These are phyloP conservation scores for Endotrypanum monterogeii DNA, from an alignment of 208 protist genomes.

Conservation along the genomic window DNA sequence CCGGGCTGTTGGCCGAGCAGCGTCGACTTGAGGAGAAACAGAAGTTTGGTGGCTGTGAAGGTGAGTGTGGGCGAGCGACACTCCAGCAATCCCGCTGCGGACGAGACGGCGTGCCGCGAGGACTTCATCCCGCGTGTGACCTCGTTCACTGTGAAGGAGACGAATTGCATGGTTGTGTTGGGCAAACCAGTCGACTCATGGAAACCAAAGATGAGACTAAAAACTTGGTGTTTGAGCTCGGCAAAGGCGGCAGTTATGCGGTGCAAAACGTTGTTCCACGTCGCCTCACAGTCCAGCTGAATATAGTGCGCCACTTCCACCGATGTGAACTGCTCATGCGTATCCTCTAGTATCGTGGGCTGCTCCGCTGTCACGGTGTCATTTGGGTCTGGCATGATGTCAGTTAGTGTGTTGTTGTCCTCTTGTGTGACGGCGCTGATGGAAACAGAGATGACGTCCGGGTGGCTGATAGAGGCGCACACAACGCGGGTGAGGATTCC, in stretches of 20 bases:
- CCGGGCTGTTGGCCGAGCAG: conserved; percentile 67
- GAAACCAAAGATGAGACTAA: conserved; percentile 67
- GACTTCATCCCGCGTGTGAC: conserved; percentile 57
- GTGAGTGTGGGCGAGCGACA: conserved; percentile 49
- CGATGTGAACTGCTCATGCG: conserved; percentile 61
- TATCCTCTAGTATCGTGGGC: conserved; percentile 71
- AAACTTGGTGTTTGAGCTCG: conserved; percentile 52
- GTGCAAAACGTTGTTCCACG: conserved; percentile 20
- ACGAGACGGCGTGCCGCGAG: conserved; percentile 68
- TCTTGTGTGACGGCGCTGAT: conserved; percentile 55
- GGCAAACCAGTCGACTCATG: conserved; percentile 35
- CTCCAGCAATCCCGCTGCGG: conserved; percentile 61
- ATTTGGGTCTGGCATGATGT: conserved; percentile 30
- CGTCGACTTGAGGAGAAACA: conserved; percentile 71
- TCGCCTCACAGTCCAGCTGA: conserved; percentile 29
- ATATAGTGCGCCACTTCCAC: conserved; percentile 64
- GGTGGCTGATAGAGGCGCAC: conserved; percentile 15
- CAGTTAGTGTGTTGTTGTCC: conserved; percentile 56
- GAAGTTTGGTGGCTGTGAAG: conserved; percentile 61
- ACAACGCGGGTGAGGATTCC: conserved; percentile 43
- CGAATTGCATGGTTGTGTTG: conserved; percentile 81
- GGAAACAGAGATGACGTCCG: conserved; percentile 43
- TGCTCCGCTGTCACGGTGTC: conserved; percentile 10
- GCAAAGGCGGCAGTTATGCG: conserved; percentile 18
- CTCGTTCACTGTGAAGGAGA: conserved; percentile 70